Evolutionary conservation across 2,329 filamentous ascomycete species (phyloP).

Genomic region (Aspergillus novoparasiticus): DNA sequence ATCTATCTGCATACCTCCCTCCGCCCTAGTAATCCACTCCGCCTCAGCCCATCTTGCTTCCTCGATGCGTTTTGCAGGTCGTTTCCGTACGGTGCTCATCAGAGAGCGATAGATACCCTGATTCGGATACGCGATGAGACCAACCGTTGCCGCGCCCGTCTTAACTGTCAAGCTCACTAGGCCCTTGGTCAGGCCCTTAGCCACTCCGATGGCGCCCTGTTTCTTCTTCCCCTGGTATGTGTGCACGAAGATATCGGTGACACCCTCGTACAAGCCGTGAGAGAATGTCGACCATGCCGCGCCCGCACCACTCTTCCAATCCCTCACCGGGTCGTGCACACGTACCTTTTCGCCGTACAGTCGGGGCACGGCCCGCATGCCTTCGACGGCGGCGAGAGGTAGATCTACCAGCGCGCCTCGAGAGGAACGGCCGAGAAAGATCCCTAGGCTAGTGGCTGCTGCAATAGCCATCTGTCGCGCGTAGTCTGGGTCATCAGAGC

Average conservation of each 20-base stretch:
- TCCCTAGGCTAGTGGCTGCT: neutral
- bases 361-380: constrained; percentile 33
- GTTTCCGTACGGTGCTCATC: neutral
- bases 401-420: constrained; percentile 28
- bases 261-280: constrained; percentile 31
- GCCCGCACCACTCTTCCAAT: constrained; percentile 31
- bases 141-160: neutral
- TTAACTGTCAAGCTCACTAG: neutral
- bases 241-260: constrained; percentile 31
- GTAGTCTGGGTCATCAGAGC: neutral
- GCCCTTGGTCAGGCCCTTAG: constrained; percentile 30
- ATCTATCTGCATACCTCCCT: neutral
- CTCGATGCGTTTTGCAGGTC: neutral
- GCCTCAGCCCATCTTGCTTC: neutral
- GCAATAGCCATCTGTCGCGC: neutral
- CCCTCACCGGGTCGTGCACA: constrained; percentile 31
- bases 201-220: constrained; percentile 22
- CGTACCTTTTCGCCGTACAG: constrained; percentile 38
- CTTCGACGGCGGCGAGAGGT: constrained; percentile 37
- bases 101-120: neutral
- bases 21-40: neutral
- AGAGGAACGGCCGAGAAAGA: neutral
- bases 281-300: constrained; percentile 35
- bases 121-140: constrained; percentile 3
- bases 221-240: constrained; percentile 31